Conservation (phyloP, 768 basidiomycete species). For the Mycena floridula region DNA sequence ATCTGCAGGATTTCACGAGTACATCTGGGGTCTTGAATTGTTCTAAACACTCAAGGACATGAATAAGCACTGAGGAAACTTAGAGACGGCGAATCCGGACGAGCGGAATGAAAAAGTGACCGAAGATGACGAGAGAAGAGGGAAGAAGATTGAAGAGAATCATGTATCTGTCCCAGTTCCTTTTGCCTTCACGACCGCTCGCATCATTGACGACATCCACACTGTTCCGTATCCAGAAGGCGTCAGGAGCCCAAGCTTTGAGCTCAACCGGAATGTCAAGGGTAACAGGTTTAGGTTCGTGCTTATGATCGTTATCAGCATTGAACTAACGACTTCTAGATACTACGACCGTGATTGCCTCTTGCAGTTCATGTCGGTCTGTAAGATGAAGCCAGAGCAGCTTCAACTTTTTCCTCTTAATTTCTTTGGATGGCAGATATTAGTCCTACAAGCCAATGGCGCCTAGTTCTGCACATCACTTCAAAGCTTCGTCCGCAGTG, state of each 20-base stretch:
- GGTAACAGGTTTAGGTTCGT: conserved; percentile 83
- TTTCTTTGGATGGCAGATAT: conserved; percentile 81
- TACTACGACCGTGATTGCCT: conserved; percentile 98
- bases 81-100: conserved; percentile 34
- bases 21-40: conserved; percentile 41
- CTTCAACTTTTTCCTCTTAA: conserved; percentile 82
- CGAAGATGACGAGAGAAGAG: conserved; percentile 23
- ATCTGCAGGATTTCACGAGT: conserved; percentile 42
- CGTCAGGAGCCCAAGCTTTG: conserved; percentile 73
- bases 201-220: conserved; percentile 77
- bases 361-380: conserved; percentile 91
- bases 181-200: conserved; percentile 74
- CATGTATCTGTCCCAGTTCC: conserved; percentile 38
- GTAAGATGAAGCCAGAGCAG: conserved; percentile 90
- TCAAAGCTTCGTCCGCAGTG: conserved; percentile 42
- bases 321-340: background rate
- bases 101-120: conserved; percentile 26
- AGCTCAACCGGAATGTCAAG: conserved; percentile 78
- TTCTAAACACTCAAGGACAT: conserved; percentile 59
- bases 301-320: conserved; percentile 1
- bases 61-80: conserved; percentile 36
- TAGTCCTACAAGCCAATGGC: conserved; percentile 44
- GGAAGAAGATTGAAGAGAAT: conserved; percentile 35
- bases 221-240: conserved; percentile 78
- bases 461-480: conserved; percentile 62